Base-by-base conservation (phyloP, 2,329 filamentous ascomycete species). In the Exophiala viscosa region DNA sequence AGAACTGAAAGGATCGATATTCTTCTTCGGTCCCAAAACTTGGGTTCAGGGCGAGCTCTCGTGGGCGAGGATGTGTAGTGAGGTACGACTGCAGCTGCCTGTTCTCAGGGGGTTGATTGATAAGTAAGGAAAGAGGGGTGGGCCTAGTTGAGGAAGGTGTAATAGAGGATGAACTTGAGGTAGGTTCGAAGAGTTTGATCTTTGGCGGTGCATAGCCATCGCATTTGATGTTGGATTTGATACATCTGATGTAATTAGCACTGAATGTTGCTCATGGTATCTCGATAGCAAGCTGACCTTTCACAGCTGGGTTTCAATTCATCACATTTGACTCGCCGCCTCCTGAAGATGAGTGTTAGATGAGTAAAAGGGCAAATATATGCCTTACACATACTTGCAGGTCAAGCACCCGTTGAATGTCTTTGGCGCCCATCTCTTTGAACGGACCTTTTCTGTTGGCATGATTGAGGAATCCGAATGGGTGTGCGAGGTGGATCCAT, bases 361-460 rank as follows among this genome's bases (percentile, higher is more conserved):
- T 8, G 32, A 10, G 7, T 31, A 15, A 23, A 5, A 20, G 23
- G 45, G 5, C 17, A 28, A 4, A 32, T 35, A 9, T 2, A 35
- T 17, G 28, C 15, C 33, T 42, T 18, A 33, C 13, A 40, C 54
- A 40, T 54, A 57, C 54, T 58, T 58, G 56, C 56, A 58, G 13
- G 56, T 58, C 38, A 52, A 41, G 46, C 56, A 58, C 15, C 56
- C 56, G 34, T 52, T 55, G 45, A 58, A 58, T 13, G 52, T 54
- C 36, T 58, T 58, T 14, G 52, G 56, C 1, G 56, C 56, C 56
- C 56, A 58, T 42, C 52, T 52, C 45, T 58, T 58, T 3, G 40
- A 48, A 5, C 56, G 52, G 5, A 36, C 35, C 41, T 47, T 49
- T 33, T 56, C 54, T 20, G 34, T 35, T 20, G 35, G 41, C 49